A percentile compares a stretch with the other conserved stretches of the same genome.
Evolutionary conservation across 805 yeast genomes (phyloP).

Genomic region (Saturnispora diversa): DNA sequence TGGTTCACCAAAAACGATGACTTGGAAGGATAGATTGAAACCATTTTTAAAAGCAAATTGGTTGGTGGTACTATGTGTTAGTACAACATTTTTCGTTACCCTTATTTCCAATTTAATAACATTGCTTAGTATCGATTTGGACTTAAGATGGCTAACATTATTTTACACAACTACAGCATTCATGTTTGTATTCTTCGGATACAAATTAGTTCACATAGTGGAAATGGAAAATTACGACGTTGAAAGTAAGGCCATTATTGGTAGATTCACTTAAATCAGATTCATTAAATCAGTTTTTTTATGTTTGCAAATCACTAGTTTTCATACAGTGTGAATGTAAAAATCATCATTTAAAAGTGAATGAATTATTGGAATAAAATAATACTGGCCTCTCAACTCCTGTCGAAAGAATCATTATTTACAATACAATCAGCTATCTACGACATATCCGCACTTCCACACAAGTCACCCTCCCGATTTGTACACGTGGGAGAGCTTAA

Average conservation of each 20-base stretch:
- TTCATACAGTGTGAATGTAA: slow-evolving; percentile 53
- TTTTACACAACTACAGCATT: slow-evolving; percentile 2
- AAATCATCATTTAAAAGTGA: slow-evolving; percentile 10
- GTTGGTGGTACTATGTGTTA: background rate
- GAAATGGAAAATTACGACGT: slow-evolving; percentile 5
- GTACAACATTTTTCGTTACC: background rate
- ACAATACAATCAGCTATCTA: slow-evolving; percentile 32
- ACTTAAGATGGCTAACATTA: background rate
- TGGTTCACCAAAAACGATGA: slow-evolving; percentile 3
- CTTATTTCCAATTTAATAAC: background rate
- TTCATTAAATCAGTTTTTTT: slow-evolving; percentile 49
- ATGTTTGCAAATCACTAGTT: slow-evolving; percentile 31
- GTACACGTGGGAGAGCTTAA: slow-evolving; percentile 52
- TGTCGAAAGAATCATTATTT: slow-evolving; percentile 29
- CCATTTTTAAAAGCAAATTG: slow-evolving; percentile 4
- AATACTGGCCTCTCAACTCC: slow-evolving; percentile 42
- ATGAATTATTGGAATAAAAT: background rate
- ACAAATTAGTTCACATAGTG: slow-evolving; percentile 2
- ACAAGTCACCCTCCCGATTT: slow-evolving; percentile 36
- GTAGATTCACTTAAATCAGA: slow-evolving; percentile 28
- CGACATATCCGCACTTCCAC: slow-evolving; percentile 47
- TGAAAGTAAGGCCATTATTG: slow-evolving; percentile 8
- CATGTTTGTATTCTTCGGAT: slow-evolving; percentile 1
- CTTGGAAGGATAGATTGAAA: background rate
- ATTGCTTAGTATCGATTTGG: background rate